Evolutionary conservation across 1,284 basidiomycete species (phyloP).

Genomic region (Ceratorhiza oryzae-sativae): DNA sequence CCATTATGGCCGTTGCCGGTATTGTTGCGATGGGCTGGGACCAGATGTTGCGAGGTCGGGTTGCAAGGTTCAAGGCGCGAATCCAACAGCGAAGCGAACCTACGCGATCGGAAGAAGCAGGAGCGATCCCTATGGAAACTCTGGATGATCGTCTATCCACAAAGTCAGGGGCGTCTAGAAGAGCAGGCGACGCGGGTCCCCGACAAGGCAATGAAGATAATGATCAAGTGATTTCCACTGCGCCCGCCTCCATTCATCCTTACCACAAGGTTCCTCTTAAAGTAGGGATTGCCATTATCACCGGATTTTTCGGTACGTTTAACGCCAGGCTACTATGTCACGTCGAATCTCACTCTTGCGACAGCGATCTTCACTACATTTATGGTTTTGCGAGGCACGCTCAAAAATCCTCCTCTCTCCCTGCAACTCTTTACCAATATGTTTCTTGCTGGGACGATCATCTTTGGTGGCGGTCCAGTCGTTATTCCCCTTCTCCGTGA

Average conservation of each 20-base stretch:
- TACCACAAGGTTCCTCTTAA: slow-evolving; percentile 28
- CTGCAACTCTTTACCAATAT: slow-evolving; percentile 57
- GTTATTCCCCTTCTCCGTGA: slow-evolving; percentile 64
- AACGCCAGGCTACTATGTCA: neutral
- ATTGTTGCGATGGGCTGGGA: slow-evolving; percentile 52
- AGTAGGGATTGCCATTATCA: slow-evolving; percentile 34
- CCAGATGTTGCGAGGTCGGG: slow-evolving; percentile 43
- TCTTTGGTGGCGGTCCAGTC: slow-evolving; percentile 68
- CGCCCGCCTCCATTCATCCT: neutral
- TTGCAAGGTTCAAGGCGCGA: slow-evolving; percentile 18
- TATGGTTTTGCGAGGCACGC: slow-evolving; percentile 50
- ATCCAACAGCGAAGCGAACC: neutral
- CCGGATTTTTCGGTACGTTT: slow-evolving; percentile 39
- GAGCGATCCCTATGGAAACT: slow-evolving; percentile 17
- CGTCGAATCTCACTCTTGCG: slow-evolving; percentile 15
- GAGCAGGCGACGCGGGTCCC: neutral
- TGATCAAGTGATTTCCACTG: no score
- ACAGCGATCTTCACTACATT: slow-evolving; percentile 48
- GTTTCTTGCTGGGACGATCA: slow-evolving; percentile 59
- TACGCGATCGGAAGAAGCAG: neutral
- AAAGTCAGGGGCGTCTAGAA: neutral
- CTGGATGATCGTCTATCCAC: neutral
- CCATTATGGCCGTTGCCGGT: slow-evolving; percentile 52
- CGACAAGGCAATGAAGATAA: no score
- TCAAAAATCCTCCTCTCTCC: slow-evolving; percentile 46